These are phyloP conservation scores for Berkeleyomyces basicola DNA, from an alignment of 2,329 filamentous ascomycete species.

Conservation along the genomic window DNA sequence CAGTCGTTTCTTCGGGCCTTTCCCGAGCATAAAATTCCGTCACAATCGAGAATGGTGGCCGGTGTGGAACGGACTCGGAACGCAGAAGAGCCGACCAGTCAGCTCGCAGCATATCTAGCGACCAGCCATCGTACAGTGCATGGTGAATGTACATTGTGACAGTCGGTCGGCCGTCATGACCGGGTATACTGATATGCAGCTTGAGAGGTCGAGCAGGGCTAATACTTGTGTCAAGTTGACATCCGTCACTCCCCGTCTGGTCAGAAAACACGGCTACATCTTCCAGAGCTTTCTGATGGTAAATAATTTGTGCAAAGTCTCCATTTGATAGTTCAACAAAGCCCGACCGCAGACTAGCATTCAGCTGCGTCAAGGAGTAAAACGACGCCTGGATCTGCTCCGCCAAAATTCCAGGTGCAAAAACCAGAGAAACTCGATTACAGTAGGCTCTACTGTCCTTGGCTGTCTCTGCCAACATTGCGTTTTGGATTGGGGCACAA, in stretches of 20 bases:
- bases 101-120: conserved; percentile 53
- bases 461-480: conserved; percentile 65
- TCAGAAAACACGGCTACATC: not conserved
- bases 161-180: conserved; percentile 9
- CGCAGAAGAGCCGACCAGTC: conserved; percentile 43
- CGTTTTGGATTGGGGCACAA: conserved; percentile 58
- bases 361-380: conserved; percentile 30
- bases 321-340: conserved; percentile 41
- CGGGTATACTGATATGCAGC: not conserved
- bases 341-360: conserved; percentile 57
- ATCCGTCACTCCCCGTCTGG: not conserved
- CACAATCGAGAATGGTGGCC: conserved; percentile 47
- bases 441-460: conserved; percentile 47
- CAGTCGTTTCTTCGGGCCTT: not conserved
- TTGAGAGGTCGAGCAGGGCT: not conserved
- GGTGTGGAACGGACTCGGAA: conserved; percentile 18
- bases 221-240: not conserved
- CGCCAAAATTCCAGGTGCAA: conserved; percentile 24
- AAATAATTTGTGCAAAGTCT: conserved; percentile 45
- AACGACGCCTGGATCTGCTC: conserved; percentile 34
- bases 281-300: conserved; percentile 21
- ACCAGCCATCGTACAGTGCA: conserved; percentile 87
- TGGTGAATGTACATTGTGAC: conserved; percentile 54
- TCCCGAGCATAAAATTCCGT: conserved; percentile 26
- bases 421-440: conserved; percentile 57